phyloP scores from a whole-genome alignment of 495 filamentous ascomycete genomes.

The Penicillium bovifimosum region DNA sequence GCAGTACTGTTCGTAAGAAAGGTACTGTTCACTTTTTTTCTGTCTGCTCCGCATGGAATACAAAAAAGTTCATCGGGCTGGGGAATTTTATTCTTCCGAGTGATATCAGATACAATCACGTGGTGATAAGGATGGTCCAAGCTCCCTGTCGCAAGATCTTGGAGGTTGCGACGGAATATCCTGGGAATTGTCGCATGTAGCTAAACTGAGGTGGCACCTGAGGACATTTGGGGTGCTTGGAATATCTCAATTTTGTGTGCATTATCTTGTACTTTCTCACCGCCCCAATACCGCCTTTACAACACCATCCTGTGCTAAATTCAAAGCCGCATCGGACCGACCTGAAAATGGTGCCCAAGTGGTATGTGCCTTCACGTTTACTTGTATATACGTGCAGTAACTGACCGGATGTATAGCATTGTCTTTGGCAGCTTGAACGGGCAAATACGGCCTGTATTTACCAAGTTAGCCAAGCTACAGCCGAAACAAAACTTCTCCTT shows the following conservation, averaged over 20 bases:
- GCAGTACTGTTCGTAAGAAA: conserved; percentile 31
- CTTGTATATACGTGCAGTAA: neutral
- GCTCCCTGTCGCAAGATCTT: conserved; percentile 28
- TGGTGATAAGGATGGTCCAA: conserved; percentile 28
- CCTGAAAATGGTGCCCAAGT: conserved; percentile 52
- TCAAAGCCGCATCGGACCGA: neutral
- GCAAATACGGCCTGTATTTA: conserved; percentile 63
- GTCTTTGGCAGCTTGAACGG: conserved; percentile 77
- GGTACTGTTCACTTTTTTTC: conserved; percentile 19
- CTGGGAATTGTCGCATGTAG: conserved; percentile 9
- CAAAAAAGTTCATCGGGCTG: conserved; percentile 43
- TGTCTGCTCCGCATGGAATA: conserved; percentile 24
- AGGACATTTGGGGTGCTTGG: neutral
- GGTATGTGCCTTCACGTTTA: conserved; percentile 45
- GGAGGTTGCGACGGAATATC: neutral
- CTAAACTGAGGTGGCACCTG: conserved; percentile 1
- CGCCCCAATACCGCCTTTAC: neutral
- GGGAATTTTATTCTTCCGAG: conserved; percentile 33
- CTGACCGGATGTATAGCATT: conserved; percentile 48
- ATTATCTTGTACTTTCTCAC: neutral
- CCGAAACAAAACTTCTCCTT: conserved; percentile 80
- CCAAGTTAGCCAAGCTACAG: conserved; percentile 72
- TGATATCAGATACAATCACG: conserved; percentile 18
- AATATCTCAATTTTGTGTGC: neutral
- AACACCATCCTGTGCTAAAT: neutral